Percentiles rank a stretch among this genome's conserved stretches.
Conservation (phyloP, 176 grass and related monocot genomes). For the Eleusine indica region DNA sequence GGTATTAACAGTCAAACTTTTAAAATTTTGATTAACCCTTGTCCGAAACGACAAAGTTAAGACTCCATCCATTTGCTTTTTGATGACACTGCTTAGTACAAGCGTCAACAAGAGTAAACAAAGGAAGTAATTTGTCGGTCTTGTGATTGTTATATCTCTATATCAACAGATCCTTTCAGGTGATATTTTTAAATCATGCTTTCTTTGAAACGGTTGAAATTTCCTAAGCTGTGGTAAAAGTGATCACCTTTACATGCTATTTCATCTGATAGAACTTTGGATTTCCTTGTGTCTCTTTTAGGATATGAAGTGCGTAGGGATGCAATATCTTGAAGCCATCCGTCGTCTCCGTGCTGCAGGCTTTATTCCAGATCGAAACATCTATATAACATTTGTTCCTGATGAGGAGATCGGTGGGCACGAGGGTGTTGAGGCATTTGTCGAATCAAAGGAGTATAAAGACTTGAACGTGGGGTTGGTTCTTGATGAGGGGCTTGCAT, state of each 20-base stretch:
- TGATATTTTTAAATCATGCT: not conserved
- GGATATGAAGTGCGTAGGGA: slow-evolving; percentile 99
- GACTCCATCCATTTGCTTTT: too few species aligned
- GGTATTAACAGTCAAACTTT: not conserved
- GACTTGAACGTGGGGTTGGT: slow-evolving; percentile 75
- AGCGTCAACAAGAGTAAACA: too few species aligned
- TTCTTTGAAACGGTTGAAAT: not conserved
- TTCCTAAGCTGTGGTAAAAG: not conserved
- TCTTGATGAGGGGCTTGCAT: slow-evolving; percentile 89
- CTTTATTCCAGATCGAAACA: slow-evolving; percentile 70
- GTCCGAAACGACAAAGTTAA: not conserved
- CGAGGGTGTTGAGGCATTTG: slow-evolving; percentile 55
- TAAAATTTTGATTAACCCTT: not conserved
- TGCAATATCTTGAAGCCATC: slow-evolving; percentile 99
- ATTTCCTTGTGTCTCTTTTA: slow-evolving; percentile 28
- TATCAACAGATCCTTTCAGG: not conserved
- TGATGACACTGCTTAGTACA: too few species aligned
- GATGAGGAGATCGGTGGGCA: slow-evolving; percentile 92
- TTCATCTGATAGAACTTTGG: not conserved
- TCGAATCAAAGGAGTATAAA: slow-evolving; percentile 64
- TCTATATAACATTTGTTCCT: slow-evolving; percentile 90
- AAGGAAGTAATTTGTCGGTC: not conserved
- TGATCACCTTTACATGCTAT: slow-evolving; percentile 3
- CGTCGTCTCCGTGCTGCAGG: slow-evolving; percentile 51
- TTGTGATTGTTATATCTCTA: not conserved